Base-by-base conservation (phyloP, 768 basidiomycete species). In the Steccherinum ochraceum region DNA sequence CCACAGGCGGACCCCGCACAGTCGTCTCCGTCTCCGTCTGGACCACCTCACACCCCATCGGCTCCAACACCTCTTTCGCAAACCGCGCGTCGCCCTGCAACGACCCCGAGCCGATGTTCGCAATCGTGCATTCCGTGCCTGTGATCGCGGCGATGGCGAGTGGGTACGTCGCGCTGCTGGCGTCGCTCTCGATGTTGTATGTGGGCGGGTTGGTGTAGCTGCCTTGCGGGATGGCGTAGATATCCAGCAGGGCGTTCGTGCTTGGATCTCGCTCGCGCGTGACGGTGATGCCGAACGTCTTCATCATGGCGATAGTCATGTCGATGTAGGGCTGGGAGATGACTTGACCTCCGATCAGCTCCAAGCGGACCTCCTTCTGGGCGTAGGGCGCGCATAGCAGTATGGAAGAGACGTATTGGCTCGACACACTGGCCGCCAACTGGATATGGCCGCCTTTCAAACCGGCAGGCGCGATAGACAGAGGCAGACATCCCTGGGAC, bases 321-420 rank as follows among this genome's bases (percentile, higher is more conserved):
- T 99, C 94, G 67, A 99, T 98, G 72, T 98, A 99, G 0, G 93
- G 93, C 69, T 98, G 95, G 4, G 93, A 96, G 64, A 99, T 97
- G 63, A 98, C 96, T 53, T 89, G 84, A 0, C 93, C 95, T 11
- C 95, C 96, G 0, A 81, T 87, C 54, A 99, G 79, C 69, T 96
- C 88, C 47, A 98, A 83, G 2, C 83, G 84, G 53, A 96, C 80
- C n/a, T 86, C 76, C 62, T 90, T 75, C 24, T 67, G 60, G 1
- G 95, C 93, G 62, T 98, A 99, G 1, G 95, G 96, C 0, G 96
- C 94, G 63, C 93, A 96, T 30, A 98, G 85, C 5, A 99, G 79
- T 63, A 98, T 92, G 7, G 93, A 94, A 3, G 93, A 96, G 27
- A 98, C 96, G 63, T 97, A 99, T 82, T 99, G 96, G 58, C 89